These are phyloP conservation scores for Torulaspora microellipsoides DNA, from an alignment of 805 yeast genomes.

Conservation along the genomic window DNA sequence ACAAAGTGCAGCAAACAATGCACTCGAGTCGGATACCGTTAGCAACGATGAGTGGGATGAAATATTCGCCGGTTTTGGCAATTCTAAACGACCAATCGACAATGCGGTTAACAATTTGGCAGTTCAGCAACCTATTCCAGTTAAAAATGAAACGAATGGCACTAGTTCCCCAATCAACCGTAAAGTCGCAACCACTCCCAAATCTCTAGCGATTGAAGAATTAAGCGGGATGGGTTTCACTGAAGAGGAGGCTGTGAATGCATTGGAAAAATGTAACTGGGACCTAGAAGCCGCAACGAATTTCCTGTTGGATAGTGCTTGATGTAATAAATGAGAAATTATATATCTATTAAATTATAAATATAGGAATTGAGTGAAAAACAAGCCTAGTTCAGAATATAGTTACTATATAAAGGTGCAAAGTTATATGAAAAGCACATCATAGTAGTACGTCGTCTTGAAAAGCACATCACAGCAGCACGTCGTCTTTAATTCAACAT, in stretches of 20 bases:
- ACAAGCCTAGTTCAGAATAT: too few relatives aligned
- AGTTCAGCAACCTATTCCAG: conserved; percentile 18
- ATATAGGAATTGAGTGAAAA: neutral
- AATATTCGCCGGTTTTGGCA: conserved; percentile 84
- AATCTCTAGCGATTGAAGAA: conserved; percentile 63
- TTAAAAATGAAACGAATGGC: conserved; percentile 4
- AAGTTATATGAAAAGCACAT: too few relatives aligned
- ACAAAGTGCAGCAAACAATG: neutral
- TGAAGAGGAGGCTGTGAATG: conserved; percentile 56
- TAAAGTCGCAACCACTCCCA: conserved; percentile 42
- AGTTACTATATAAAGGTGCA: too few relatives aligned
- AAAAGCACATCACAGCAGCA: too few relatives aligned
- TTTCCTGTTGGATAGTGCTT: conserved; percentile 68
- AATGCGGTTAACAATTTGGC: conserved; percentile 13
- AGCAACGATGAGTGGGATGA: conserved; percentile 88
- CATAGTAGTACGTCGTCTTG: too few relatives aligned
- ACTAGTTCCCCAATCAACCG: conserved; percentile 21
- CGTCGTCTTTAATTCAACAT: too few relatives aligned
- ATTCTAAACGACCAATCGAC: conserved; percentile 25
- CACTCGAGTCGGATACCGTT: conserved; percentile 13
- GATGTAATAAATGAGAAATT: conserved; percentile 6
- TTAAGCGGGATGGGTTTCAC: conserved; percentile 88
- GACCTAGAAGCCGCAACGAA: conserved; percentile 85
- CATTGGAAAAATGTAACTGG: conserved; percentile 67
- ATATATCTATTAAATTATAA: neutral